A percentile compares a stretch with the other conserved stretches of the same genome.
These are phyloP conservation scores for Xylariales sp. DNA, from an alignment of 2,329 filamentous ascomycete species.

Conservation along the genomic window DNA sequence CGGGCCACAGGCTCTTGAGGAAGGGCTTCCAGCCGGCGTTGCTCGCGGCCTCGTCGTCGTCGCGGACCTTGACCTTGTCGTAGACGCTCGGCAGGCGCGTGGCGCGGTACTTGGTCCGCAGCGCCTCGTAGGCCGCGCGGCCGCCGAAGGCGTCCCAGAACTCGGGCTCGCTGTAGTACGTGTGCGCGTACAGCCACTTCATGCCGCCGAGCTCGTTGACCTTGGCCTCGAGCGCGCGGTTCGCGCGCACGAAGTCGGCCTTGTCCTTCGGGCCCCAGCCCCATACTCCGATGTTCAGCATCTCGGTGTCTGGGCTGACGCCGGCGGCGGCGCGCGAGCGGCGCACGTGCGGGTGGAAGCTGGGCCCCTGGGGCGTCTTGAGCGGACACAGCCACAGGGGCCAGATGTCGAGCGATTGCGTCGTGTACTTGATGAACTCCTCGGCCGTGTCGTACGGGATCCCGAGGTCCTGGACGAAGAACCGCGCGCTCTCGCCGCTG, in stretches of 20 bases:
- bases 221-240: constrained; percentile 77
- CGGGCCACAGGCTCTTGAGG: constrained; percentile 63
- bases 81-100: constrained; percentile 73
- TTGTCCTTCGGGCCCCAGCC: constrained; percentile 73
- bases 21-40: constrained; percentile 55
- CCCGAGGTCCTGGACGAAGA: constrained; percentile 76
- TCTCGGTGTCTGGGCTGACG: constrained; percentile 45
- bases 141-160: constrained; percentile 75
- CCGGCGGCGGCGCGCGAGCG: constrained; percentile 21
- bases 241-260: constrained; percentile 73
- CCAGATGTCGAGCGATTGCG: constrained; percentile 65
- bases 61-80: constrained; percentile 74
- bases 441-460: constrained; percentile 65
- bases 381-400: constrained; percentile 71
- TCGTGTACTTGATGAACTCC: constrained; percentile 67
- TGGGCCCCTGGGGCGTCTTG: constrained; percentile 60
- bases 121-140: constrained; percentile 67
- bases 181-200: constrained; percentile 90
- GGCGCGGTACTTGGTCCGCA: constrained; percentile 73
- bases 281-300: constrained; percentile 80
- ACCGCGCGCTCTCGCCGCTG: constrained; percentile 71
- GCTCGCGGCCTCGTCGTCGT: constrained; percentile 53
- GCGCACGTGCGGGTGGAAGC: constrained; percentile 66
- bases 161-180: constrained; percentile 80
- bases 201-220: constrained; percentile 76